phyloP scores from a whole-genome alignment of 148 eudicot genomes.

The Heliamphora exappendiculata region DNA sequence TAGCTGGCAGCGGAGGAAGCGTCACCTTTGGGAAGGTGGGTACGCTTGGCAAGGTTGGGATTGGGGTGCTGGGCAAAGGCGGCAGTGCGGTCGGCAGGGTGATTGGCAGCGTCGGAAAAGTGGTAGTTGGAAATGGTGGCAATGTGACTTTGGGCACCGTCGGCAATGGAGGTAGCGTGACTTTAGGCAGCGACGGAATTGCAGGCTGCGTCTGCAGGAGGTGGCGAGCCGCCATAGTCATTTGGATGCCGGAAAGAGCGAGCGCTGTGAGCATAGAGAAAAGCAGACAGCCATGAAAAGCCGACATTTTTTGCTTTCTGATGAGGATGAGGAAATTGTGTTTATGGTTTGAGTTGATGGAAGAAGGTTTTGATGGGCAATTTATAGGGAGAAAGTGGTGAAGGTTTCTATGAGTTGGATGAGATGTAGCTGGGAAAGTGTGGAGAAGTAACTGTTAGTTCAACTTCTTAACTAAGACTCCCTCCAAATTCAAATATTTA shows the following conservation, averaged over 20 bases:
- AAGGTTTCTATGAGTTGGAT: slow-evolving; percentile 1
- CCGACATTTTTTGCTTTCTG: background rate
- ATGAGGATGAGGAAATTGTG: background rate
- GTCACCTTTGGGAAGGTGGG: background rate
- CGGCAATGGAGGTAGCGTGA: slow-evolving; percentile 11
- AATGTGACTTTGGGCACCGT: background rate
- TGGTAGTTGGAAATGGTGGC: slow-evolving; percentile 2
- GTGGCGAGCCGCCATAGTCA: background rate
- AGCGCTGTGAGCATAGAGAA: background rate
- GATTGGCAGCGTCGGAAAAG: slow-evolving; percentile 2
- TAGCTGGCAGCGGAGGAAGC: slow-evolving; percentile 16
- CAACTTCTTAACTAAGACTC: slow-evolving; percentile 12
- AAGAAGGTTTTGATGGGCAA: background rate
- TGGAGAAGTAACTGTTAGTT: slow-evolving; percentile 8
- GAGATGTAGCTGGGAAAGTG: slow-evolving; percentile 8
- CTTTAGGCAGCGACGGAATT: slow-evolving; percentile 9
- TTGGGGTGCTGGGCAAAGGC: background rate
- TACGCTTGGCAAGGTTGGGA: background rate
- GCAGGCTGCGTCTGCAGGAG: slow-evolving; percentile 7
- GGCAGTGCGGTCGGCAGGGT: slow-evolving; percentile 7
- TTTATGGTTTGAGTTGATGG: background rate
- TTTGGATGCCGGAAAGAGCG: background rate
- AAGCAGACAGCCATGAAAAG: background rate
- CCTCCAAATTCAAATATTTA: background rate
- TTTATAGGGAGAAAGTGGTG: background rate